Evolutionary conservation across 495 filamentous ascomycete species (phyloP), one percentile per base, ranked within the genome.

Genomic region (Xylaria intraflava): DNA sequence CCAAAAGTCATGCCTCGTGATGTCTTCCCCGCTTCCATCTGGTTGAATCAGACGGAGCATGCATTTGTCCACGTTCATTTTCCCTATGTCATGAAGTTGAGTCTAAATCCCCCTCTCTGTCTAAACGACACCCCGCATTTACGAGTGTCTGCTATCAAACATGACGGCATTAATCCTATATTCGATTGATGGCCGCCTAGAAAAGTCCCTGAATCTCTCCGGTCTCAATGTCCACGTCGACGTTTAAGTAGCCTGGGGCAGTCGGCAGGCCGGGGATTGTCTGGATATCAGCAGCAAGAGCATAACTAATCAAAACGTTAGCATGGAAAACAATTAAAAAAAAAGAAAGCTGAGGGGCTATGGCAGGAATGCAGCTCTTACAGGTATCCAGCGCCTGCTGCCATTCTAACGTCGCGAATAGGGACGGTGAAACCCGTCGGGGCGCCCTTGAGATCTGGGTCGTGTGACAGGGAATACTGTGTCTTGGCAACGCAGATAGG

Each of bases 401-500:
- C 93, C 79, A 98, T 80, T 44, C 91, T 75, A 43, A 98, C 92
- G 66, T 98, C 93, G 55, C 92, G 75, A 57, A 98, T 96, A 9
- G 93, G 93, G 19, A 98, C 87, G 6, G 88, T 95, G 68, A 98
- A 98, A 20, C 92, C 93, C 7, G 86, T 88, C 12, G 93, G 93
- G n/a, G 93, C 93, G 44, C 93, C 93, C 76, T 98, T 98, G 55
- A 98, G 78, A 19, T 85, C 81, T 11, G 90, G 86, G 67, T 98
- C 93, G 64, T 97, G 93, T 65, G 87, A 92, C 57, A 98, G 82
- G 20, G 88, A 94, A 72, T 98, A 98, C 70, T 98, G 93, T 36
- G 93, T 96, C 82, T 97, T 98, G 53, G 92, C 91, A 55, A 96
- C 84, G 71, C 92, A 97, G 68, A 96, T 95, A 2, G 93, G 93